Conservation (phyloP, 2,329 filamentous ascomycete genomes). For the Thelonectria olida region DNA sequence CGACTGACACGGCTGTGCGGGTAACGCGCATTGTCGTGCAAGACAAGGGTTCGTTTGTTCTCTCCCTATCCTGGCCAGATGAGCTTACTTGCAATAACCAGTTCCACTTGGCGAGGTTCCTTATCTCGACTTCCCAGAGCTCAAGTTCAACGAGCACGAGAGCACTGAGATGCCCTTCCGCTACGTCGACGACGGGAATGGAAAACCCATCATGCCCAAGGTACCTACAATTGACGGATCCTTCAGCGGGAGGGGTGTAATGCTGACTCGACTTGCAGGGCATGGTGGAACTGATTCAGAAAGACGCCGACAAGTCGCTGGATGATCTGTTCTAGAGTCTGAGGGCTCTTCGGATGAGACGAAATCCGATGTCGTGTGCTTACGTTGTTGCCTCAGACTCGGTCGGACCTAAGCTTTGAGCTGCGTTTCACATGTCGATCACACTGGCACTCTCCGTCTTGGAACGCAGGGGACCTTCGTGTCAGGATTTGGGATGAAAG, state of each 20-base stretch:
- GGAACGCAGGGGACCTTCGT: background rate
- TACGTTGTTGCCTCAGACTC: background rate
- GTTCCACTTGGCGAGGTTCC: constrained; percentile 80
- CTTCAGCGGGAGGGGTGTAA: background rate
- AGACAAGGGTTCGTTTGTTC: constrained; percentile 73
- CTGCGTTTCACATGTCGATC: constrained; percentile 12
- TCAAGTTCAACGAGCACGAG: constrained; percentile 90
- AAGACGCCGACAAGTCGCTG: constrained; percentile 92
- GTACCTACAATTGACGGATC: constrained; percentile 55
- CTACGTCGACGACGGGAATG: constrained; percentile 81
- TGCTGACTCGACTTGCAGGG: constrained; percentile 66
- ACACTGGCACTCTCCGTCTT: background rate
- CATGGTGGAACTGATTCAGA: constrained; percentile 93
- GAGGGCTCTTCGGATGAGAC: background rate
- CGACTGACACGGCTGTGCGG: constrained; percentile 94
- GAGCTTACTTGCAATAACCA: constrained; percentile 48
- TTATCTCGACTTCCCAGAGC: constrained; percentile 88
- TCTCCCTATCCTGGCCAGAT: background rate
- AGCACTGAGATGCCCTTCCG: constrained; percentile 98
- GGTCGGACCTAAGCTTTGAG: constrained; percentile 4
- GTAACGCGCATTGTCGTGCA: constrained; percentile 92
- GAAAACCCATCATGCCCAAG: constrained; percentile 89
- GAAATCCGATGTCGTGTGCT: background rate
- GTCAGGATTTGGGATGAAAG: constrained; percentile 2
- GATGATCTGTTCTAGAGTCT: constrained; percentile 76